Percentiles rank a stretch among this genome's conserved stretches.
phyloP scores from a whole-genome alignment of 345 rosid species.

The Brassica cretica region DNA sequence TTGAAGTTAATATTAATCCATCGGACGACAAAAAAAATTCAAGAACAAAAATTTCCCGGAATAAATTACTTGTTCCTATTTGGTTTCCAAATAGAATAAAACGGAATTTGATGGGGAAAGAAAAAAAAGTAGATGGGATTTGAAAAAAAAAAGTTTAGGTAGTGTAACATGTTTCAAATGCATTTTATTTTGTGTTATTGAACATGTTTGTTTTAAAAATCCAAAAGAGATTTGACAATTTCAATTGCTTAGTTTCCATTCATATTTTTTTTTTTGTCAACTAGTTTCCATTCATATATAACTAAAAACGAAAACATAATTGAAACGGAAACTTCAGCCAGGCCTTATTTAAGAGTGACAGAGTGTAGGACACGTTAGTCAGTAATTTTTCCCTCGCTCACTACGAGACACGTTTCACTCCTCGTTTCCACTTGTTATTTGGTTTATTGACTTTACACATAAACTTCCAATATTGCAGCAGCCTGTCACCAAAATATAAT shows the following conservation, averaged over 20 bases:
- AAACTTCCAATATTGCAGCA: not conserved
- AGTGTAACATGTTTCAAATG: not conserved
- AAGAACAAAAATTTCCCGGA: not conserved
- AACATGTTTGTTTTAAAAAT: not conserved
- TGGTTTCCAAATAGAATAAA: not conserved
- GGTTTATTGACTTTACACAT: not conserved
- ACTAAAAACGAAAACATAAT: not conserved
- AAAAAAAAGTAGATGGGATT: not conserved
- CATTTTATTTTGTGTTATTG: not conserved
- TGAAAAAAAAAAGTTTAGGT: not conserved
- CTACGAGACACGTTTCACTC: not conserved
- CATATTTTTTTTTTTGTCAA: not conserved
- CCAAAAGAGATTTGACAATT: not conserved
- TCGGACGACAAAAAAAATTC: not conserved
- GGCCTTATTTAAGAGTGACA: not conserved
- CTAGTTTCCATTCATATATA: not conserved
- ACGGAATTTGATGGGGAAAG: too few species aligned
- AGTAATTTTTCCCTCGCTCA: not conserved
- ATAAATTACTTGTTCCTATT: not conserved
- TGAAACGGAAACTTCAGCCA: not conserved
- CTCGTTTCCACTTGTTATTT: not conserved
- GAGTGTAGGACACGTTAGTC: not conserved
- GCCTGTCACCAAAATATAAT: not conserved
- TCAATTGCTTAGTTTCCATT: not conserved
- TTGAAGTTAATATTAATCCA: too few species aligned